Evolutionary conservation across 495 filamentous ascomycete genomes (phyloP).

Genomic region (Xylaria scruposa): DNA sequence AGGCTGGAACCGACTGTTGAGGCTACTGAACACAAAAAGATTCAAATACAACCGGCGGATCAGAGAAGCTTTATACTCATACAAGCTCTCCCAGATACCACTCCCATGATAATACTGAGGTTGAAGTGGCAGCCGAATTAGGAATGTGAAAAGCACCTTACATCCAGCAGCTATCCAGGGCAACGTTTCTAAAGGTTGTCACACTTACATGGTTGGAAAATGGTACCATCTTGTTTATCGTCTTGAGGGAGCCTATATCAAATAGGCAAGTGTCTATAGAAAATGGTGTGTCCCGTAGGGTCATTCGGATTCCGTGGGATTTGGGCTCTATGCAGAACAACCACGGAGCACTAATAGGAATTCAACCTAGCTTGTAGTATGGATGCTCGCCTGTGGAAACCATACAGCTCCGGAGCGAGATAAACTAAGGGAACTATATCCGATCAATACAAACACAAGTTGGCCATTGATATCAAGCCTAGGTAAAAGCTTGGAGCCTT

Average conservation of each 20-base stretch:
- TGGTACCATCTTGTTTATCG: neutral
- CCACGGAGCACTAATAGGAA: neutral
- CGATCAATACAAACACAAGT: neutral
- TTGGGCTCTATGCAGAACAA: constrained; percentile 1
- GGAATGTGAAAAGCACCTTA: constrained; percentile 14
- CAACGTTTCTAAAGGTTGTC: neutral
- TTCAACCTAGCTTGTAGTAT: neutral
- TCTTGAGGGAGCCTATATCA: neutral
- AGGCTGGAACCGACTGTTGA: neutral
- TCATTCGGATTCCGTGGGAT: neutral
- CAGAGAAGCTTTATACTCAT: constrained; percentile 15
- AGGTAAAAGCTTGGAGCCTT: neutral
- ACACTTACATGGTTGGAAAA: constrained; percentile 16
- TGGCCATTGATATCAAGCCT: neutral
- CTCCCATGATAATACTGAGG: constrained; percentile 15
- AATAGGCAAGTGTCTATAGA: constrained; percentile 20
- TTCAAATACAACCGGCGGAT: neutral
- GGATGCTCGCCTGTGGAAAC: neutral
- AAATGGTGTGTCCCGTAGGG: neutral
- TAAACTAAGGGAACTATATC: neutral
- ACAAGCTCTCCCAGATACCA: neutral
- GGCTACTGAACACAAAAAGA: neutral
- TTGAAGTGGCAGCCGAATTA: constrained; percentile 11
- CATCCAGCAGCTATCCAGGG: neutral
- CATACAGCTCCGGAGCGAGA: neutral